Percentiles rank a stretch among this genome's conserved stretches.
phyloP scores from a whole-genome alignment of 164 flowering plant genomes.

The Tetrastigma voinierianum region DNA sequence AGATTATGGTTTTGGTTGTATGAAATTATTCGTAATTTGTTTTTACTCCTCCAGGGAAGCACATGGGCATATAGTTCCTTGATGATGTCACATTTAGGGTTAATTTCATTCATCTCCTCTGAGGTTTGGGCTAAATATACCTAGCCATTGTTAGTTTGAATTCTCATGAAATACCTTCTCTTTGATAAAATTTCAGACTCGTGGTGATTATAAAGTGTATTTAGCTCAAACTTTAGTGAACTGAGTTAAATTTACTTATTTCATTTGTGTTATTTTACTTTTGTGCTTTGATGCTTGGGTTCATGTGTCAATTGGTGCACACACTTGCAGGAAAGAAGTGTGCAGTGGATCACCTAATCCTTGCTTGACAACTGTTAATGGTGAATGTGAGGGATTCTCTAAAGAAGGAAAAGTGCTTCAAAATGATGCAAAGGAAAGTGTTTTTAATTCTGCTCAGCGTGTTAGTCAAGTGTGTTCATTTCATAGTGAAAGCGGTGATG shows the following conservation, averaged over 20 bases:
- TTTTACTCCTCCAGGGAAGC: not conserved
- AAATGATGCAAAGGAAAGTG: constrained; percentile 10
- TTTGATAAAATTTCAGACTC: too few species aligned
- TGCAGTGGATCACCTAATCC: constrained; percentile 15
- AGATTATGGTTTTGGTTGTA: not conserved
- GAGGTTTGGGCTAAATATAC: too few species aligned
- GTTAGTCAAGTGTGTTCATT: constrained; percentile 14
- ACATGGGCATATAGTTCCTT: not conserved
- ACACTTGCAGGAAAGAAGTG: constrained; percentile 35
- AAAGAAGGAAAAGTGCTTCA: constrained; percentile 19
- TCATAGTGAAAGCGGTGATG: constrained; percentile 20
- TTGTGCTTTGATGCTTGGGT: not conserved
- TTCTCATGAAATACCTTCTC: too few species aligned
- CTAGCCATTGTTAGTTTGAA: too few species aligned
- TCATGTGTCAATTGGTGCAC: constrained; percentile 2
- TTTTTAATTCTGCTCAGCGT: constrained; percentile 12
- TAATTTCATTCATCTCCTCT: too few species aligned
- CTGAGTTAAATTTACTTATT: not conserved
- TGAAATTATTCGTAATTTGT: not conserved
- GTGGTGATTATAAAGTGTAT: too few species aligned
- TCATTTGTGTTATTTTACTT: not conserved
- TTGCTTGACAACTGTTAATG: constrained; percentile 15
- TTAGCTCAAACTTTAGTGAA: too few species aligned
- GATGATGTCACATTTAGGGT: too few species aligned
- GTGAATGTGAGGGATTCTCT: constrained; percentile 10